These are phyloP conservation scores for Leccinum variicolor DNA, from an alignment of 768 basidiomycete species.

Conservation along the genomic window DNA sequence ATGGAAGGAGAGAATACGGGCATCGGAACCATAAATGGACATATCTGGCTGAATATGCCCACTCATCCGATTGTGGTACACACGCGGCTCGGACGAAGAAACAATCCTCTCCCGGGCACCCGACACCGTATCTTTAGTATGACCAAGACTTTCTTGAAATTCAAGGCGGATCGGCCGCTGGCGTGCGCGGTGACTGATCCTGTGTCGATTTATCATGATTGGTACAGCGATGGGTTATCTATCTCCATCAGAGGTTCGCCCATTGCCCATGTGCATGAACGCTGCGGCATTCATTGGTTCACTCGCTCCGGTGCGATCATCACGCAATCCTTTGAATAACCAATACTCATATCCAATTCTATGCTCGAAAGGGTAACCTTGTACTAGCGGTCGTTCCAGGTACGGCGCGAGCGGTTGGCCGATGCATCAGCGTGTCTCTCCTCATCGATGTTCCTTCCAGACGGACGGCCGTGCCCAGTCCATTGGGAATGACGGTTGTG, in stretches of 20 bases:
- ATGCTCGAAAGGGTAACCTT: background rate
- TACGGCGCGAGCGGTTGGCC: background rate
- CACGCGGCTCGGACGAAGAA: background rate
- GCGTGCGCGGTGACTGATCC: background rate
- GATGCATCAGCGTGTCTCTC: background rate
- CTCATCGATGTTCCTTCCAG: background rate
- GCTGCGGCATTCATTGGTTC: background rate
- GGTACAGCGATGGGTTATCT: conserved; percentile 1
- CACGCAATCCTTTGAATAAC: conserved; percentile 5
- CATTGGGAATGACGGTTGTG: background rate
- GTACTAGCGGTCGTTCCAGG: background rate
- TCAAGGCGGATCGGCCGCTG: background rate
- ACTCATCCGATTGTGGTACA: background rate
- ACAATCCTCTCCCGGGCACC: background rate
- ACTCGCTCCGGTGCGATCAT: conserved; percentile 4
- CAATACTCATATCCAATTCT: background rate
- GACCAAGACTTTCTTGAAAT: background rate
- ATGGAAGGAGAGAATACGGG: background rate
- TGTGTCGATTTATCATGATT: background rate
- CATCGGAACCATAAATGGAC: background rate
- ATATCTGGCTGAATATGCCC: background rate
- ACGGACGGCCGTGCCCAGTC: background rate
- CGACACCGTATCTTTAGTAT: conserved; percentile 3
- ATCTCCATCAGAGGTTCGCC: conserved; percentile 1
- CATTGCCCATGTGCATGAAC: conserved; percentile 1